Conservation (phyloP, 75 land plant genomes). For the Pinus tabuliformis region DNA sequence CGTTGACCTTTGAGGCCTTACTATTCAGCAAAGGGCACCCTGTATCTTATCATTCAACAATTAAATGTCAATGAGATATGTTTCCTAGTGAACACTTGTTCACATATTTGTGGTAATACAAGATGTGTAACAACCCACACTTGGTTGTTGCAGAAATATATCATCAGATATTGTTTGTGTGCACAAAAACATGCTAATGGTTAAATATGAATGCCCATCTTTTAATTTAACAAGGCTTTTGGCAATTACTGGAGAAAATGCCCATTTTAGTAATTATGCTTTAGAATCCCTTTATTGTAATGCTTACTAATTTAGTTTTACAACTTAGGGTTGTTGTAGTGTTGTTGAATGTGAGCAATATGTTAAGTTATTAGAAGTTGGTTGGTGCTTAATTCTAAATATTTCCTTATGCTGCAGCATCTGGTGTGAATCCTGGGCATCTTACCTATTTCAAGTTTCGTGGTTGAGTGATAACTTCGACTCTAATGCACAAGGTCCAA, state of each 20-base stretch:
- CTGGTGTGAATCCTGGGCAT: slow-evolving; percentile 62
- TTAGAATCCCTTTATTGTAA: neutral
- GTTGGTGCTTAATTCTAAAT: too few species aligned
- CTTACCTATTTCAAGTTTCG: slow-evolving; percentile 61
- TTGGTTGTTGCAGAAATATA: neutral
- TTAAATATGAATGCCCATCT: neutral
- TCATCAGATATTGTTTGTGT: neutral
- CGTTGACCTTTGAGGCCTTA: too few species aligned
- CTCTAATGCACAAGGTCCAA: slow-evolving; percentile 73
- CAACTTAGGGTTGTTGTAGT: neutral
- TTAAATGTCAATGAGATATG: too few species aligned
- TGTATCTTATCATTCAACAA: too few species aligned
- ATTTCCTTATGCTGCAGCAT: slow-evolving; percentile 41
- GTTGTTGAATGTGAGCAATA: neutral
- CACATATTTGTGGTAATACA: neutral
- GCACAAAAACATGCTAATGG: neutral
- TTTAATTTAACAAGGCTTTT: neutral
- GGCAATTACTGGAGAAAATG: neutral
- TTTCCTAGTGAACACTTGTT: too few species aligned
- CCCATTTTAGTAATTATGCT: neutral
- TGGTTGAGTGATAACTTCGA: slow-evolving; percentile 66
- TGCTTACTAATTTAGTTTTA: neutral
- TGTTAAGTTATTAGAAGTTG: neutral
- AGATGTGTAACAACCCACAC: neutral
- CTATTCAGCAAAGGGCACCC: too few species aligned